Evolutionary conservation across 371 early-diverging fungal species (phyloP).

Genomic region (Mucor indicus): DNA sequence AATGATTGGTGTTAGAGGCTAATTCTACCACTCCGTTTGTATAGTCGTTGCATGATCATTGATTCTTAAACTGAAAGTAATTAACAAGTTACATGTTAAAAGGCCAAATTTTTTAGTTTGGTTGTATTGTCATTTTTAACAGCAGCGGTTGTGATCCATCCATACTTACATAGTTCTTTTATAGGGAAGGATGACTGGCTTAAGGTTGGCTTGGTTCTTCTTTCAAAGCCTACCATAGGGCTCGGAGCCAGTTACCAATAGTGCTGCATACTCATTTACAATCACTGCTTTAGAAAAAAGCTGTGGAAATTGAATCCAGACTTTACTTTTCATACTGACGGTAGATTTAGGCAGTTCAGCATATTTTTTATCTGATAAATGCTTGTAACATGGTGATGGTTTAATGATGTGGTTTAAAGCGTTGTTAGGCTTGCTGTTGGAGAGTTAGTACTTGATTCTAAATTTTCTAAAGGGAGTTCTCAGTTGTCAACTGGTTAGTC

Average conservation of each 20-base stretch:
- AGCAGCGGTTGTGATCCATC: constrained; percentile 12
- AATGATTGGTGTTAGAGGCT: constrained; percentile 8
- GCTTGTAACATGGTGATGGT: constrained; percentile 8
- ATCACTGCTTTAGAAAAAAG: constrained; percentile 12
- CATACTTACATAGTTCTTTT: constrained; percentile 4
- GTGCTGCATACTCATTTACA: constrained; percentile 7
- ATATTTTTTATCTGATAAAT: constrained; percentile 8
- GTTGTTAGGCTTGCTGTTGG: constrained; percentile 9
- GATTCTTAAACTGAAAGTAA: constrained; percentile 14
- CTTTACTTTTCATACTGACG: constrained; percentile 8
- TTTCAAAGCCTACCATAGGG: constrained; percentile 14
- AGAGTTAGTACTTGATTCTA: background rate
- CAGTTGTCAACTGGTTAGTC: constrained; percentile 15
- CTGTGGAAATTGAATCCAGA: constrained; percentile 13
- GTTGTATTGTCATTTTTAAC: constrained; percentile 14
- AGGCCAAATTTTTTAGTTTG: constrained; percentile 12
- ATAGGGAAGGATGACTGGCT: constrained; percentile 1
- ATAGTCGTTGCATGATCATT: constrained; percentile 8
- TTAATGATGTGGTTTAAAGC: constrained; percentile 14
- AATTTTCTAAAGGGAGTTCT: constrained; percentile 16
- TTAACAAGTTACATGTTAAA: constrained; percentile 10
- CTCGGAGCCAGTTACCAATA: constrained; percentile 12
- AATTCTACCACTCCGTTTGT: constrained; percentile 6
- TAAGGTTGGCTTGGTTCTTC: constrained; percentile 8
- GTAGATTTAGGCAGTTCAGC: constrained; percentile 16